Base-by-base conservation (phyloP, 371 early-diverging fungal genomes). In the Lichtheimia ramosa region DNA sequence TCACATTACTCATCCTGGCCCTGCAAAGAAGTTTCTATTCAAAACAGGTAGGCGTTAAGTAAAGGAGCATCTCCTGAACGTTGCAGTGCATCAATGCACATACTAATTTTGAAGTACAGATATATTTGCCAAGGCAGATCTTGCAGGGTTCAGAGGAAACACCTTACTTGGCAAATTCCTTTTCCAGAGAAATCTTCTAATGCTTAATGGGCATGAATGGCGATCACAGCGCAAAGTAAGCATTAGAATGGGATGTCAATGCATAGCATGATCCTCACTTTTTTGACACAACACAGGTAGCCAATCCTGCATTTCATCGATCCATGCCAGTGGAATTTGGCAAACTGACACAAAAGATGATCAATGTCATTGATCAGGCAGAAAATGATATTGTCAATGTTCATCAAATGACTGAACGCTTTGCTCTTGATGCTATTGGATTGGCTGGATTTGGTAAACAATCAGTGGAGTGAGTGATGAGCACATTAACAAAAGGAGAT, bases 231-330 rank as follows among this genome's bases (percentile, higher is more conserved):
- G 71, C 48, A 70, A 61, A 59, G 64, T 68, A 51, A 24, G 14
- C 4, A 2, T 14, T 2, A 10, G 23, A 28, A 28, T 23, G 28
- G 15, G 41, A 21, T n/a, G 7, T 40, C 25, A 6, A 16, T 25
- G 24, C 28, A 13, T 25, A 25, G n/a, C 7, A 14, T 34, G 46
- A 51, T 16, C n/a, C 23, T 52, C 3, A 18, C 40, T 14, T 23
- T 50, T 20, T 3, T 50, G 16, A 14, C 23, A 21, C 5, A 7
- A 21, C 10, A n/a, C n/a, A 70, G 72, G 56, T 69, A 24, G 65
- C 67, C 7, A 81, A 76, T 39, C 78, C 78, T 24, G 79, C 73
- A 3, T 79, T 79, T 52, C 74, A 72, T 53, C 69, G 72, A 18
- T 56, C 71, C 1, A 68, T 79, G 65, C 79, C 75, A 8, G 55